These are phyloP conservation scores for Rugonectria rugulosa DNA, from an alignment of 2,329 filamentous ascomycete species.

Conservation along the genomic window DNA sequence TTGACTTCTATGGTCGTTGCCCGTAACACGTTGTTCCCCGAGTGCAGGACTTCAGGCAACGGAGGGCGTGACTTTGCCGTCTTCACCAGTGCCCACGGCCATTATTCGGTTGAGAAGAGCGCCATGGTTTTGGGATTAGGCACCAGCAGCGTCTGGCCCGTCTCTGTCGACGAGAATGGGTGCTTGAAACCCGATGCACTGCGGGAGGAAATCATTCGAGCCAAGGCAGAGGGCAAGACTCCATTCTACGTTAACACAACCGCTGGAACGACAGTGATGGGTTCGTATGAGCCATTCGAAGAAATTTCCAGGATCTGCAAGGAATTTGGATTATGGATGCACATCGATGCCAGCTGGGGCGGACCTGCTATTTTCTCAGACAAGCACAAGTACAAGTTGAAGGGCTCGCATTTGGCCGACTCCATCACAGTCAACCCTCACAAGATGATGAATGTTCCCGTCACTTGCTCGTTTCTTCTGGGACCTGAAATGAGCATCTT, in stretches of 20 bases:
- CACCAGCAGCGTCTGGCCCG: constrained; percentile 72
- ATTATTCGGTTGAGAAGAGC: constrained; percentile 95
- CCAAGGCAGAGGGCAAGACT: constrained; percentile 73
- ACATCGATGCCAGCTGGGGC: constrained; percentile 93
- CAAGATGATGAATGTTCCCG: constrained; percentile 93
- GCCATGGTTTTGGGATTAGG: constrained; percentile 91
- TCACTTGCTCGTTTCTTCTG: constrained; percentile 91
- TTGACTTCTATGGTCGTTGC: constrained; percentile 86
- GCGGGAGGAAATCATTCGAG: constrained; percentile 65
- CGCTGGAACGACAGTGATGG: constrained; percentile 91
- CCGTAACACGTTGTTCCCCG: constrained; percentile 83
- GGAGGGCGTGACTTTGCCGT: constrained; percentile 72
- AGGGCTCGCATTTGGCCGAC: constrained; percentile 77
- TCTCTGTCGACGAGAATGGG: constrained; percentile 77
- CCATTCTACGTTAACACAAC: constrained; percentile 97
- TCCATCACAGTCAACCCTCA: constrained; percentile 91
- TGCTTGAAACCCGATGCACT: constrained; percentile 75
- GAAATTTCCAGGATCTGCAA: constrained; percentile 75
- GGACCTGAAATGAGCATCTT: constrained; percentile 79
- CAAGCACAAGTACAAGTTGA: constrained; percentile 69
- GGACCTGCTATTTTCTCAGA: constrained; percentile 80
- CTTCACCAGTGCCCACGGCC: constrained; percentile 89
- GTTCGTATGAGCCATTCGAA: constrained; percentile 83
- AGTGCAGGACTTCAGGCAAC: constrained; percentile 78
- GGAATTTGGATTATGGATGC: constrained; percentile 82